Evolutionary conservation across 108 stramenopile genomes (phyloP).

Genomic region (Cylindrotheca fusiformis): DNA sequence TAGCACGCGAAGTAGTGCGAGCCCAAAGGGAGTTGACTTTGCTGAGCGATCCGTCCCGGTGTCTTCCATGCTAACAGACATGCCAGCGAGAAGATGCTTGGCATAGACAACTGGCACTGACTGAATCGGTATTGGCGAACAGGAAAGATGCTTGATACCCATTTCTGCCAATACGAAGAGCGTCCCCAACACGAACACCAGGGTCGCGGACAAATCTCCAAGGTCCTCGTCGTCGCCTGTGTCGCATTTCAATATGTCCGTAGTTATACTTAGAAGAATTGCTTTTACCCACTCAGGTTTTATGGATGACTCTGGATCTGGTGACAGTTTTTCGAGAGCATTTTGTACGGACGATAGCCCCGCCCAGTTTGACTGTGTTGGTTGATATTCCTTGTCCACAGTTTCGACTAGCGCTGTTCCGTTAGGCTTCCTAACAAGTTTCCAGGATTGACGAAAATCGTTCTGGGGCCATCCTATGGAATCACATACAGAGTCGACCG

Average conservation of each 20-base stretch:
- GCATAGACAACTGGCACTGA: not conserved
- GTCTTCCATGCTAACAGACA: not conserved
- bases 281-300: not conserved
- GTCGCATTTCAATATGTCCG: not conserved
- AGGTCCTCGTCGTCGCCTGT: not conserved
- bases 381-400: not conserved
- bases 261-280: not conserved
- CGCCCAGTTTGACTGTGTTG: too few relatives aligned
- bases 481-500: not conserved
- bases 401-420: not conserved
- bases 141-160: not conserved
- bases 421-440: not conserved
- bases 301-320: not conserved
- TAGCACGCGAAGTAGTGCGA: conserved; percentile 18
- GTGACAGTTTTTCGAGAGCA: not conserved
- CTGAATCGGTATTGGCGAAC: not conserved
- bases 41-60: not conserved
- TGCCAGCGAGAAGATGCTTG: not conserved
- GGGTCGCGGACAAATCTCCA: not conserved
- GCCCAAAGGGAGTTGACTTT: conserved; percentile 5
- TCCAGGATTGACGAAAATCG: not conserved
- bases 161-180: not conserved
- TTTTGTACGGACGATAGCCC: not conserved
- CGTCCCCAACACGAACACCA: not conserved
- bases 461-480: not conserved